Evolutionary conservation across 169 alveolate species (phyloP).

Genomic region (Perkinsus olseni): DNA sequence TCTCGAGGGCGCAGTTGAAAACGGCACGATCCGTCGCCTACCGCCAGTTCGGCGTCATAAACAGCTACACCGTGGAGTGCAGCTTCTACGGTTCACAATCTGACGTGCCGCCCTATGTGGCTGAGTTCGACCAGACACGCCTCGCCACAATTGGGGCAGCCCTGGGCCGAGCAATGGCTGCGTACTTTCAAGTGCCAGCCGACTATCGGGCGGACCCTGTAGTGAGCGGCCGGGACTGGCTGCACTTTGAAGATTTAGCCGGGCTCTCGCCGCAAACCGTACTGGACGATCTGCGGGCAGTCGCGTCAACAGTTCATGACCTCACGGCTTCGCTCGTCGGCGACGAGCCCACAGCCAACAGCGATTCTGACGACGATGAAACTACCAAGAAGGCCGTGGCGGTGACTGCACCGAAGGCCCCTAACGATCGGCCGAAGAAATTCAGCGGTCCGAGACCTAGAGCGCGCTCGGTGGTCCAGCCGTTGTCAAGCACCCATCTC

Average conservation of each 20-base stretch:
- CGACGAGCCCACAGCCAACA: background rate
- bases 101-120: background rate
- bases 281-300: background rate
- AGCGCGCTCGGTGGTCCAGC: background rate
- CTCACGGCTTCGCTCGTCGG: background rate
- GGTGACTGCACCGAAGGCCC: background rate
- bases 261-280: background rate
- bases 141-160: background rate
- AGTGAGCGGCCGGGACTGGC: background rate
- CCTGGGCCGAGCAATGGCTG: background rate
- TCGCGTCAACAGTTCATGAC: background rate
- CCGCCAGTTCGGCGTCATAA: conserved; percentile 12
- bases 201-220: background rate
- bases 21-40: conserved; percentile 25
- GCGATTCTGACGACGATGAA: background rate
- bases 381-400: background rate
- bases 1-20: conserved; percentile 4
- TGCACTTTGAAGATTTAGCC: background rate
- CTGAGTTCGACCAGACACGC: background rate
- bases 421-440: background rate
- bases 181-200: background rate
- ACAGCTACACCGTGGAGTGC: conserved; percentile 23
- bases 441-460: background rate
- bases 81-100: conserved; percentile 20
- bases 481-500: background rate